phyloP scores from a whole-genome alignment of 768 basidiomycete genomes.

The Tricholoma flavovirens region DNA sequence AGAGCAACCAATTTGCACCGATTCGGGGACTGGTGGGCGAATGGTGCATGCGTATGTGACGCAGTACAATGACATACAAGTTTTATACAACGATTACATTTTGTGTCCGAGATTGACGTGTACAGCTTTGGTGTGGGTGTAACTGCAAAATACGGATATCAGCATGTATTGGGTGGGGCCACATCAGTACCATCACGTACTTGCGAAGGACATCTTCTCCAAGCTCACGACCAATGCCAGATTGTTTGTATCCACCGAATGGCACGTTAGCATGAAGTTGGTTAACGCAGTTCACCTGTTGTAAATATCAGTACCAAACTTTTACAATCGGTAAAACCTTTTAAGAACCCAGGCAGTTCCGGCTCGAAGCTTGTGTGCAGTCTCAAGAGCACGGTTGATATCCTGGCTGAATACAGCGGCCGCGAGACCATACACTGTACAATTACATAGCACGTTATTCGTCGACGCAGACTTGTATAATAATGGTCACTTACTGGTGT shows the following conservation, averaged over 20 bases:
- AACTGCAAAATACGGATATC: not conserved
- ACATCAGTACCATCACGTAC: not conserved
- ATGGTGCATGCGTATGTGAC: not conserved
- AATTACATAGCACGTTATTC: not conserved
- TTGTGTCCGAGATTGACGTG: constrained; percentile 1
- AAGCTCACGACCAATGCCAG: constrained; percentile 1
- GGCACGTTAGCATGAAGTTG: constrained; percentile 36
- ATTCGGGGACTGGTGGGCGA: too few species aligned
- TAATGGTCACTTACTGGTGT: constrained; percentile 38
- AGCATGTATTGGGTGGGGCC: too few species aligned
- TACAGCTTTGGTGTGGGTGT: not conserved
- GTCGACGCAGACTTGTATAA: not conserved
- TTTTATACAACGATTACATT: not conserved
- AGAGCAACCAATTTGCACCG: too few species aligned
- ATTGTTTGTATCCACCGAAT: constrained; percentile 4
- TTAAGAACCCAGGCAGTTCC: constrained; percentile 69
- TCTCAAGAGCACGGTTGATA: constrained; percentile 65
- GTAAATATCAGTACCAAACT: constrained; percentile 10
- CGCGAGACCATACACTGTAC: constrained; percentile 69
- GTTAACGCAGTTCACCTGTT: constrained; percentile 41
- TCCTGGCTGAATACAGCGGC: constrained; percentile 82
- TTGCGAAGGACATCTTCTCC: not conserved
- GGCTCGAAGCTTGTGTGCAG: constrained; percentile 70
- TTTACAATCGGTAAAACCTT: not conserved
- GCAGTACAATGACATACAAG: not conserved